Percentiles rank a stretch among this genome's conserved stretches.
Conservation (phyloP, 1,284 basidiomycete genomes). For the Microbotryomycetes sp. region DNA sequence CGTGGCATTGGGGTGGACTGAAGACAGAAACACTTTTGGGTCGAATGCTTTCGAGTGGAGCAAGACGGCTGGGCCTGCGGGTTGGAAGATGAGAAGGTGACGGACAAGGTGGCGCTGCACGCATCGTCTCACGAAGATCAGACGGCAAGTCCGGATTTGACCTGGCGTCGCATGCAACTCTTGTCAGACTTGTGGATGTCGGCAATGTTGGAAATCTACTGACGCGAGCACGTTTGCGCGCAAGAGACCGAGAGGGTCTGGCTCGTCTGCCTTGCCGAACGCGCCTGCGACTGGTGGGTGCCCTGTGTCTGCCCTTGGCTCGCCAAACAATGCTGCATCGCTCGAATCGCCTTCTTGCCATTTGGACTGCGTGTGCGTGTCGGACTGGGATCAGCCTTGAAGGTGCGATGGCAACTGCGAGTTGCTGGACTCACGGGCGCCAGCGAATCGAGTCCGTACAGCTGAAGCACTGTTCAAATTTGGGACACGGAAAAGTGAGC, state of each 20-base stretch:
- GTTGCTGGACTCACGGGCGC: conserved; percentile 35
- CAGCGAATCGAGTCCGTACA: conserved; percentile 41
- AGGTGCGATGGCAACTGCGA: not conserved
- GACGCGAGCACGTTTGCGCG: conserved; percentile 30
- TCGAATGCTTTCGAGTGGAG: conserved; percentile 92
- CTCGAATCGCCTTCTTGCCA: conserved; percentile 17
- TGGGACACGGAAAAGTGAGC: too few relatives aligned
- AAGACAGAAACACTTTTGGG: conserved; percentile 84
- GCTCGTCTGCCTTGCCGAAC: conserved; percentile 34
- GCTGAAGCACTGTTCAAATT: conserved; percentile 40
- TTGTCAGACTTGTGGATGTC: not conserved
- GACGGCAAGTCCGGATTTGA: conserved; percentile 25
- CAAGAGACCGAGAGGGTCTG: conserved; percentile 41
- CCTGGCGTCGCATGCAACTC: not conserved
- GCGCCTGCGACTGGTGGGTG: not conserved
- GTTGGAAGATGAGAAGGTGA: not conserved
- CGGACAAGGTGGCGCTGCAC: not conserved
- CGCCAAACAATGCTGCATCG: conserved; percentile 10
- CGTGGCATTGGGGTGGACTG: conserved; percentile 89
- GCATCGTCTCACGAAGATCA: conserved; percentile 16
- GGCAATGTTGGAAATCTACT: conserved; percentile 1
- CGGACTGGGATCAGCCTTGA: conserved; percentile 3
- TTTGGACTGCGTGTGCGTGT: conserved; percentile 12
- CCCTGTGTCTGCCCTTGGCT: not conserved
- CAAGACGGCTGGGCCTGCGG: conserved; percentile 48